Base-by-base conservation (phyloP, 2,329 filamentous ascomycete genomes). In the Alternaria sp. region DNA sequence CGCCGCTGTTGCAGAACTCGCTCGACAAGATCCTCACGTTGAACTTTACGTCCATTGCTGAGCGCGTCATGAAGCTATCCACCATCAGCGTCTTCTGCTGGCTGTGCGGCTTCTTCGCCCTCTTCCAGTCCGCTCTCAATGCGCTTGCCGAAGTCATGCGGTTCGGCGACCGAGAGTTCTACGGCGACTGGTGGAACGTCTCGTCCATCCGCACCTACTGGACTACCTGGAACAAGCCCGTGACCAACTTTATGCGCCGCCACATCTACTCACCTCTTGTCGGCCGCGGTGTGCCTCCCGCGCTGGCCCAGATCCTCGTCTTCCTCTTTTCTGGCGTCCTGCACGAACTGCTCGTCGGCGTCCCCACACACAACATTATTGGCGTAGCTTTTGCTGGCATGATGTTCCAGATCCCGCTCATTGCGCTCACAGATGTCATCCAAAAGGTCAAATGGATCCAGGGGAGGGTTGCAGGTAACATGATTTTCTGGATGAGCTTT, bases 171-270 rank as follows among this genome's bases (percentile, higher is more conserved):
- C 88, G 96, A 28, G 91, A 94, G 56, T 99, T 99, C 80, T 99
- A 99, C 80, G 91, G 92, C 40, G 93, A 97, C 75, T 99, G 96
- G 96, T 99, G 96, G 96, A 99, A 99, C 77, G 78, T 79, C 3
- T 73, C 90, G 58, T 93, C 90, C 68, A 85, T 98, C 7, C 92
- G 94, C 32, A 87, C 87, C 5, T 99, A 99, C 83, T 97, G 95
- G 95, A 89, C 94, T 21, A 92, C 91, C 1, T 99, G 96, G 96
- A 99, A 99, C 82, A 96, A 96, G 78, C 96, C 96, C 1, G 95
- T 99, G 6, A 97, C 97, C 76, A 90, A 93, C 62, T 99, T 97
- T 80, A 98, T 99, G 90, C 94, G 93, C 74, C 86, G 96, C 40
- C 96, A 99, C 78, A 89, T 99, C 55, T 98, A 96, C 82, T 90